Conservation (phyloP, 2,329 filamentous ascomycete species). For the Dothideomycetes sp. region DNA sequence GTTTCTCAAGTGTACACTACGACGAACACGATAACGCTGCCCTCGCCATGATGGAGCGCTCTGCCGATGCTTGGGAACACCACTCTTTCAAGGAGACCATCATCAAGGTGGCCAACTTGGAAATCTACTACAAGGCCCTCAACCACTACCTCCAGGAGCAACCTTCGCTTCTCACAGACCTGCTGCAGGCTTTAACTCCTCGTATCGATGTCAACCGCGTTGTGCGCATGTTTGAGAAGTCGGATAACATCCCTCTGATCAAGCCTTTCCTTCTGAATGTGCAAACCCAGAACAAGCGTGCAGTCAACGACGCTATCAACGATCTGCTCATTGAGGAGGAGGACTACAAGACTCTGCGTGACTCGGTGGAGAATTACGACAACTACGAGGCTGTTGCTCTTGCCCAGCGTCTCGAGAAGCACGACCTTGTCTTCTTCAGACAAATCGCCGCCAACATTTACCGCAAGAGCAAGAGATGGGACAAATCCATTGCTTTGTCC, state of each 20-base stretch:
- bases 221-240: conserved; percentile 98
- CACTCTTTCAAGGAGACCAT: conserved; percentile 99
- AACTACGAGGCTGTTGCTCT: conserved; percentile 96
- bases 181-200: conserved; percentile 82
- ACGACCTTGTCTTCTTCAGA: conserved; percentile 97
- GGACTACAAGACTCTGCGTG: conserved; percentile 95
- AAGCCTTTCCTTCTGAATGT: conserved; percentile 98
- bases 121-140: conserved; percentile 96
- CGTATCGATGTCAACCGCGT: conserved; percentile 97
- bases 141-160: conserved; percentile 98
- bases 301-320: conserved; percentile 96
- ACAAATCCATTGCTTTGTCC: conserved; percentile 93
- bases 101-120: conserved; percentile 94
- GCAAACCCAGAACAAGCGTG: conserved; percentile 93
- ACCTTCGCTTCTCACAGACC: conserved; percentile 87
- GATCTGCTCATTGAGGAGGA: conserved; percentile 97
- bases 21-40: conserved; percentile 98
- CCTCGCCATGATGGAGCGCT: conserved; percentile 94
- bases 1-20: conserved; percentile 81
- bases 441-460: conserved; percentile 98
- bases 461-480: conserved; percentile 99
- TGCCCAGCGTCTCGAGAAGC: conserved; percentile 86
- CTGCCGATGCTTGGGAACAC: conserved; percentile 97
- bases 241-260: conserved; percentile 94
- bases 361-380: conserved; percentile 97